Evolutionary conservation across 2,329 filamentous ascomycete species (phyloP).

Genomic region (Aureobasidium musti): DNA sequence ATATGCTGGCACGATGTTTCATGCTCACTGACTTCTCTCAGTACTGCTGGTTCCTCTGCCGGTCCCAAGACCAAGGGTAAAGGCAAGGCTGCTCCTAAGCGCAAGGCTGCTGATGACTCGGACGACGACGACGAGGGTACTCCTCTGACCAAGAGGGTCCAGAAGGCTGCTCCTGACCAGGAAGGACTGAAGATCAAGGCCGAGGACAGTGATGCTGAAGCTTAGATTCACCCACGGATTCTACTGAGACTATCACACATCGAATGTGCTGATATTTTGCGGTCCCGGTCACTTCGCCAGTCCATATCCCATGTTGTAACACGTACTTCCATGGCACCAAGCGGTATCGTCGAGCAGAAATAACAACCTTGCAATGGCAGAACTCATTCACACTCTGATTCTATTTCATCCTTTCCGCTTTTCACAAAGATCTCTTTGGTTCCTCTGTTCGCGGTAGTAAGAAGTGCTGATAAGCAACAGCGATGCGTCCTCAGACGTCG

Average conservation of each 20-base stretch:
- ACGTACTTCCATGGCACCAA: conserved; percentile 2
- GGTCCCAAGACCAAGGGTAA: conserved; percentile 20
- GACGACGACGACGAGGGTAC: conserved; percentile 19
- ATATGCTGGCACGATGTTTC: neutral
- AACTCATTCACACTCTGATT: neutral
- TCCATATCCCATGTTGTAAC: neutral
- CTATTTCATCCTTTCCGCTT: neutral
- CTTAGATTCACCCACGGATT: neutral
- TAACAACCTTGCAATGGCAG: neutral
- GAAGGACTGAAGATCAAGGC: conserved; percentile 7
- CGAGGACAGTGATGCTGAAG: conserved; percentile 6
- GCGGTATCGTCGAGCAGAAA: neutral
- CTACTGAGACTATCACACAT: neutral
- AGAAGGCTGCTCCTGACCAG: conserved; percentile 37
- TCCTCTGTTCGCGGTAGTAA: neutral
- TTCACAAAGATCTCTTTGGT: neutral
- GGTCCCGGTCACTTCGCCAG: neutral
- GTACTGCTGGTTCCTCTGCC: conserved; percentile 1
- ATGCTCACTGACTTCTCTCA: neutral
- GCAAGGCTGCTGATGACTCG: conserved; percentile 5
- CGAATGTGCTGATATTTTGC: neutral
- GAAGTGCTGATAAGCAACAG: neutral
- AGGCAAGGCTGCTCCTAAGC: conserved; percentile 3
- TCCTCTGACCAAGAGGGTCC: conserved; percentile 37
- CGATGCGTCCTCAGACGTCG: too few species aligned